Percentiles rank a stretch among this genome's conserved stretches.
Conservation (phyloP, 768 basidiomycete species). For the Punctularia strigosozonata region DNA sequence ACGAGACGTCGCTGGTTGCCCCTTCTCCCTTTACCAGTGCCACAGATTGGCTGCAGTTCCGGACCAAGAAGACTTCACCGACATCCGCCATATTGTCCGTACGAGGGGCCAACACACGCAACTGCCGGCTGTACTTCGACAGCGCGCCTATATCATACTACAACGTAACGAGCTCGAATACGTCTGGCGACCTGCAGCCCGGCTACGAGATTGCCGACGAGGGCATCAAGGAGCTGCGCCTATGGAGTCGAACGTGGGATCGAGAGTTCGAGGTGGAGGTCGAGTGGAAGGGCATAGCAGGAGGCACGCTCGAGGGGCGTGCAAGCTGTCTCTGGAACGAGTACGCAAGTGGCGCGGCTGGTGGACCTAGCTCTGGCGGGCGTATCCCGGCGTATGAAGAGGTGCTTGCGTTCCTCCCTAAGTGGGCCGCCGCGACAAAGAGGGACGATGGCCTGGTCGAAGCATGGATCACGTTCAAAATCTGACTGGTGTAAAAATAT, state of each 20-base stretch:
- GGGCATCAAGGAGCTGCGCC: constrained; percentile 29
- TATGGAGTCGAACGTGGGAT: constrained; percentile 55
- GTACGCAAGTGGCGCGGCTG: constrained; percentile 44
- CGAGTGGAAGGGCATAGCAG: constrained; percentile 26
- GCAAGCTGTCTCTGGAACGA: constrained; percentile 62
- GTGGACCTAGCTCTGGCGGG: constrained; percentile 20
- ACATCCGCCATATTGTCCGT: constrained; percentile 38
- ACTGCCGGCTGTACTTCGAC: constrained; percentile 51
- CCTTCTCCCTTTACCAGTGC: neutral
- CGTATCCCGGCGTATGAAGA: constrained; percentile 66
- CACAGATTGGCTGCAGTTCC: constrained; percentile 32
- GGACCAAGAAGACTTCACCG: constrained; percentile 26
- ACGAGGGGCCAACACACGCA: constrained; percentile 47
- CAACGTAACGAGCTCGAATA: constrained; percentile 13
- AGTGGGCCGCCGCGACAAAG: constrained; percentile 58
- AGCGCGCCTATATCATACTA: constrained; percentile 29
- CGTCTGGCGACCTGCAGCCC: constrained; percentile 21
- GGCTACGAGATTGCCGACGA: constrained; percentile 26
- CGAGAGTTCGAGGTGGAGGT: constrained; percentile 40
- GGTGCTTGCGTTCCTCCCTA: constrained; percentile 47
- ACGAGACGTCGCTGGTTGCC: neutral
- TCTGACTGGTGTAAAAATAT: too few species aligned
- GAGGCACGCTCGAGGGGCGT: constrained; percentile 22
- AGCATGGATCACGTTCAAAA: constrained; percentile 24
- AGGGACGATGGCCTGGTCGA: constrained; percentile 46